Percentiles rank a stretch among this genome's conserved stretches.
Evolutionary conservation across 1,284 basidiomycete genomes (phyloP).

Genomic region (Ceratobasidium theobromae): DNA sequence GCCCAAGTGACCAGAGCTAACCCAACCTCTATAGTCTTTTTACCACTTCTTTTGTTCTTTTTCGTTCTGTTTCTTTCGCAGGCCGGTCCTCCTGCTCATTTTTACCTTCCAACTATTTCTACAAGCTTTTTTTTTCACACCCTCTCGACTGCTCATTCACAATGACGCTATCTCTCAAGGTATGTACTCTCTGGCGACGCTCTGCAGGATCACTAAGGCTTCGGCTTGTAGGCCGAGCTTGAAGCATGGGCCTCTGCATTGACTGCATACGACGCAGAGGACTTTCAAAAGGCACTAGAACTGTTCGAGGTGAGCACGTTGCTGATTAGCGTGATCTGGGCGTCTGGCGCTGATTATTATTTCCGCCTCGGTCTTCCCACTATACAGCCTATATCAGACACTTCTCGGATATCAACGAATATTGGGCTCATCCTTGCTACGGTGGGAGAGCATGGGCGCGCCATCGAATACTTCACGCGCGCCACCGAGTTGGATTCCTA

Average conservation of each 20-base stretch:
- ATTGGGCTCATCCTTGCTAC: conserved; percentile 90
- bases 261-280: conserved; percentile 80
- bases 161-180: conserved; percentile 25
- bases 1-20: conserved; percentile 6
- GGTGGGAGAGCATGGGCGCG: conserved; percentile 79
- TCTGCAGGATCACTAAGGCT: neutral
- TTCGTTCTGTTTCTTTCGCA: neutral
- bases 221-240: conserved; percentile 55
- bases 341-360: neutral
- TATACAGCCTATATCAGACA: conserved; percentile 69
- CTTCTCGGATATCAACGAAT: conserved; percentile 85
- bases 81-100: conserved; percentile 24
- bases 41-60: conserved; percentile 13
- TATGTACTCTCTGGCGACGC: neutral
- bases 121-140: neutral
- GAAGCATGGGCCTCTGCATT: conserved; percentile 84
- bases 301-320: conserved; percentile 72
- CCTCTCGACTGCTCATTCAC: neutral
- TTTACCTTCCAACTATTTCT: conserved; percentile 7
- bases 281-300: conserved; percentile 71
- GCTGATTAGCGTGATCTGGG: neutral
- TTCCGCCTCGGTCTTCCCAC: neutral
- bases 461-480: conserved; percentile 68
- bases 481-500: conserved; percentile 78
- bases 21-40: conserved; percentile 1